Evolutionary conservation across 2,329 filamentous ascomycete species (phyloP), one percentile per base, ranked within the genome.

Genomic region (Claviceps maximensis): DNA sequence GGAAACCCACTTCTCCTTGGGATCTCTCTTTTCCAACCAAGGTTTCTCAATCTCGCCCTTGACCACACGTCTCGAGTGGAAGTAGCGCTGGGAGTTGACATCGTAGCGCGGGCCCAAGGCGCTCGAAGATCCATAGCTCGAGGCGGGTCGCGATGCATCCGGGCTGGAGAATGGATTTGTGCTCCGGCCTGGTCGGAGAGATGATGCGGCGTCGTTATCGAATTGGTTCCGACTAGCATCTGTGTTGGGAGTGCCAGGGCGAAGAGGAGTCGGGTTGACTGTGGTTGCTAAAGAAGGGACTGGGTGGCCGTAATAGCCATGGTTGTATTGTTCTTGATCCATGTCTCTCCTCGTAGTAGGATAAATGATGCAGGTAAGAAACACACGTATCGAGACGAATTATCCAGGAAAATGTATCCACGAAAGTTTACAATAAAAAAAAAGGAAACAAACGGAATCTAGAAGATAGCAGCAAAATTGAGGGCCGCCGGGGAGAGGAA

Each of bases 1-100:
- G 2, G 84, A 89, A 9, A 88, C 82, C 87, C 87, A 93, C 71
- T 89, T 93, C 74, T 91, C 86, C 65, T 82, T 85, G 13, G 84
- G 83, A 58, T 90, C 84, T 54, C 74, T 81, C 63, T 82, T 83
- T n/a, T 78, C 69, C 41, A 85, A 69, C 88, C 88, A 93, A 13
- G 87, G 85, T 69, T 87, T 84, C 64, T 89, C 83, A 3, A 87
- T 68, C 49, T 87, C 79, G 44, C 80, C 86, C 65, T 88, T 87
- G 64, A 76, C 78, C 36, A 91, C 78, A 56, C 86, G 74, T 54
- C 86, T 75, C 19, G 86, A 89, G 67, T 83, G 83, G 64, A 90
- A 91, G 69, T 84, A 89, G 51, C 75, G 72, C 59, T 74, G 71
- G 19, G 66, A 59, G 27, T 67, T 66, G 47, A 70, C 67, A 17